Percentiles rank a stretch among this genome's conserved stretches.
These are phyloP conservation scores for Ophiostoma angusticollis DNA, from an alignment of 2,329 filamentous ascomycete species.

Conservation along the genomic window DNA sequence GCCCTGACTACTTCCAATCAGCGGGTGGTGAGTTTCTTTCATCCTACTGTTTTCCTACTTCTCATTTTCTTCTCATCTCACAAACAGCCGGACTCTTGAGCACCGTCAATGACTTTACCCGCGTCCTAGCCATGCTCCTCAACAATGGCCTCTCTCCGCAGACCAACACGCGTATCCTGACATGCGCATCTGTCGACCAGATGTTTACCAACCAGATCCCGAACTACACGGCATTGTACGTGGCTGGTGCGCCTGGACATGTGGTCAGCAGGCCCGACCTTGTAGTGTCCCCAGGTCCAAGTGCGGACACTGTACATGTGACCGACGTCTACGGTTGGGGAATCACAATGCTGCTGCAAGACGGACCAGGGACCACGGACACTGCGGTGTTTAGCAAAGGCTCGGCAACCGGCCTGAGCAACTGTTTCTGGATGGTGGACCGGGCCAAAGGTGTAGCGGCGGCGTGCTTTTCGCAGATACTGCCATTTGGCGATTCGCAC, in stretches of 20 bases:
- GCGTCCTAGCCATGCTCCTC: conserved; percentile 44
- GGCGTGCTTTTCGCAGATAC: conserved; percentile 31
- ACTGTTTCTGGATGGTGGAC: conserved; percentile 47
- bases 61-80: too few relatives aligned
- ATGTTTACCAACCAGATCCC: conserved; percentile 52
- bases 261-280: too few relatives aligned
- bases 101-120: conserved; percentile 29
- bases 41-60: too few relatives aligned
- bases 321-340: conserved; percentile 39
- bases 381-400: too few relatives aligned
- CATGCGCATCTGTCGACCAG: conserved; percentile 38
- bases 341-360: conserved; percentile 38
- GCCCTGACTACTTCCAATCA: too few relatives aligned
- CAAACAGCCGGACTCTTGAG: conserved; percentile 31
- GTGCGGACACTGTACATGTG: conserved; percentile 32
- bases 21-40: too few relatives aligned
- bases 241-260: too few relatives aligned
- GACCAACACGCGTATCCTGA: conserved; percentile 39
- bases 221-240: too few relatives aligned
- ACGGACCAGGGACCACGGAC: conserved; percentile 41
- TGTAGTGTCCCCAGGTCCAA: conserved; percentile 38
- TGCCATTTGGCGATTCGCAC: conserved; percentile 29
- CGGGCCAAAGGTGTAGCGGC: conserved; percentile 41
- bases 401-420: conserved; percentile 43
- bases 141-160: conserved; percentile 47